Evolutionary conservation across 1,284 basidiomycete genomes (phyloP), one percentile per base, ranked within the genome.

Genomic region (Puccinia horiana): DNA sequence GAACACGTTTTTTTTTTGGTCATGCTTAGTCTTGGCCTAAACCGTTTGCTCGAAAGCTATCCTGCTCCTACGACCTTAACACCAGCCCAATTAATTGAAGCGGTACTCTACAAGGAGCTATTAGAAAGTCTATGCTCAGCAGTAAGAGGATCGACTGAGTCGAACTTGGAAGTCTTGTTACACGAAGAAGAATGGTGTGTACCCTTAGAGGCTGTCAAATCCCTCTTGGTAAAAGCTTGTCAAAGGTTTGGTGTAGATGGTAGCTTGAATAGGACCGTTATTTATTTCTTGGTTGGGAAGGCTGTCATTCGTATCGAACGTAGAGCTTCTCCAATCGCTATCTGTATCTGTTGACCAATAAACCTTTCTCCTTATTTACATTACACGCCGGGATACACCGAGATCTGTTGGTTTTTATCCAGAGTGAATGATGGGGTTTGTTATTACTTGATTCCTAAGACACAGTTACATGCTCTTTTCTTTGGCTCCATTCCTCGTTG

Each of bases 211-310:
- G 26, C 26, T 2, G 72, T 81, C 12, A 81, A 81, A 49, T 26
- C 40, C 8, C 35, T 49, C 18, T 52, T 81, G 35, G 49, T 81
- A 0, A 47, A 67, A 35, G 58, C 72, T 11, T 81, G 79, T 29
- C 32, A 74, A 61, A 47, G 26, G 49, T 37, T 74, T 54, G 54
- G 1, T 0, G 42, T 81, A 0, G 72, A 74, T 54, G 29, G 5
- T 20, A 75, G 79, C 44, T 32, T 75, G 18, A 75, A 75, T 74
- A 47, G 69, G 26, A 81, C 79, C 3, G 72, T 75, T 35, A 47
- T 81, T 52, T 81, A 81, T 67, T 75, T 81, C n/a, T 73, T 81
- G 72, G 70, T 81, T n/a, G 79, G 79, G 0, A 81, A 81, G 32
- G 47, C 54, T 14, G 79, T 81, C 23, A 75, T 81, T 65, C 40